phyloP scores from a whole-genome alignment of 202 grass and related monocot species.

The Setaria viridis region DNA sequence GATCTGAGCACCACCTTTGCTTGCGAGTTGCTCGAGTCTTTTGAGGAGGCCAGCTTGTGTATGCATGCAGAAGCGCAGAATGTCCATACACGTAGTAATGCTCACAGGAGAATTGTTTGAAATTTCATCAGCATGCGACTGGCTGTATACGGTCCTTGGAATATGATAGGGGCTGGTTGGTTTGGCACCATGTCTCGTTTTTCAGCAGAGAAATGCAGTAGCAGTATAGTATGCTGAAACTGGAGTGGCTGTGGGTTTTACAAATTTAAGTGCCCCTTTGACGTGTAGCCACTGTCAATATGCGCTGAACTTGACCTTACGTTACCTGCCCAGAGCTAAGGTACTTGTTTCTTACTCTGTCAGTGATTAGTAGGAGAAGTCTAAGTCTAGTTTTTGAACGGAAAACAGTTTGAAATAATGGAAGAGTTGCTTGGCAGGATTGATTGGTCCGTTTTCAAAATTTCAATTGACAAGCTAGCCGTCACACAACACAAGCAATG shows the following conservation, averaged over 20 bases:
- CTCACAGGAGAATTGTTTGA: constrained; percentile 36
- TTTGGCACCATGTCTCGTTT: constrained; percentile 32
- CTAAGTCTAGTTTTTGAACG: background rate
- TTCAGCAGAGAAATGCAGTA: constrained; percentile 23
- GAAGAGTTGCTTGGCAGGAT: background rate
- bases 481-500: no score
- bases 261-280: constrained; percentile 26
- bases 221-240: background rate
- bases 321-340: background rate
- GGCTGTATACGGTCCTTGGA: background rate
- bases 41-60: constrained; percentile 2
- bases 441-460: constrained; percentile 13
- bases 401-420: background rate
- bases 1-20: background rate
- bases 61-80: background rate
- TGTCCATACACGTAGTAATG: constrained; percentile 12
- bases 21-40: background rate
- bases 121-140: constrained; percentile 15
- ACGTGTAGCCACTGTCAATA: constrained; percentile 36
- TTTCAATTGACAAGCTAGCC: background rate
- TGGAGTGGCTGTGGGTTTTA: background rate
- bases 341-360: background rate
- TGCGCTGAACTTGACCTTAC: constrained; percentile 17
- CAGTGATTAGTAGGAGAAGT: background rate
- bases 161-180: background rate